These are phyloP conservation scores for Bipolaris victoriae DNA, from an alignment of 2,329 filamentous ascomycete species.

Conservation along the genomic window DNA sequence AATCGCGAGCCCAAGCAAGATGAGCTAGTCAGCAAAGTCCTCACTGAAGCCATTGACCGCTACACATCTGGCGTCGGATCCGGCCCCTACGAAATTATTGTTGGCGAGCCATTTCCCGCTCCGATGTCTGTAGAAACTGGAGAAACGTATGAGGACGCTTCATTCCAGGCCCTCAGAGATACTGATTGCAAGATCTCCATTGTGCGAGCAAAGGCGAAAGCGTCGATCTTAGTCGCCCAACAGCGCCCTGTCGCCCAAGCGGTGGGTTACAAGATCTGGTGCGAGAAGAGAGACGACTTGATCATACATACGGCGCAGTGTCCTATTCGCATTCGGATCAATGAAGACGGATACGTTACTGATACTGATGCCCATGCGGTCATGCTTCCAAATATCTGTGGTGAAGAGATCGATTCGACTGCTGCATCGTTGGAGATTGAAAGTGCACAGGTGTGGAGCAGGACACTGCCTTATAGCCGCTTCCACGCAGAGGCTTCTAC, in stretches of 20 bases:
- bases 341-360: conserved; percentile 11
- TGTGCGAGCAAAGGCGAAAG: conserved; percentile 22
- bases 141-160: conserved; percentile 4
- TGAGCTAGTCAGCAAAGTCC: conserved; percentile 13
- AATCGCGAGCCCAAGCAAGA: conserved; percentile 14
- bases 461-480: too few relatives aligned
- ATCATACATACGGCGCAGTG: conserved; percentile 26
- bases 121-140: neutral
- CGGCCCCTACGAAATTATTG: conserved; percentile 11
- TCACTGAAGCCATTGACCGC: conserved; percentile 18
- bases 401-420: conserved; percentile 4
- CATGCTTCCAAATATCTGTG: conserved; percentile 20
- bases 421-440: too few relatives aligned
- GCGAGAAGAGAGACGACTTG: conserved; percentile 14
- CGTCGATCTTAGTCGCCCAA: conserved; percentile 15
- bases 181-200: conserved; percentile 9
- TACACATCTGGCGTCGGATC: conserved; percentile 3
- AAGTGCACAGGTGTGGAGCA: too few relatives aligned
- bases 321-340: conserved; percentile 4
- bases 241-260: conserved; percentile 10
- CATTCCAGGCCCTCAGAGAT: conserved; percentile 23
- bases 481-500: too few relatives aligned
- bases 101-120: conserved; percentile 5
- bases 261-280: conserved; percentile 16
- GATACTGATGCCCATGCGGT: neutral